Conservation (phyloP, 202 grass and related monocot genomes). For the Eragrostis tef region DNA sequence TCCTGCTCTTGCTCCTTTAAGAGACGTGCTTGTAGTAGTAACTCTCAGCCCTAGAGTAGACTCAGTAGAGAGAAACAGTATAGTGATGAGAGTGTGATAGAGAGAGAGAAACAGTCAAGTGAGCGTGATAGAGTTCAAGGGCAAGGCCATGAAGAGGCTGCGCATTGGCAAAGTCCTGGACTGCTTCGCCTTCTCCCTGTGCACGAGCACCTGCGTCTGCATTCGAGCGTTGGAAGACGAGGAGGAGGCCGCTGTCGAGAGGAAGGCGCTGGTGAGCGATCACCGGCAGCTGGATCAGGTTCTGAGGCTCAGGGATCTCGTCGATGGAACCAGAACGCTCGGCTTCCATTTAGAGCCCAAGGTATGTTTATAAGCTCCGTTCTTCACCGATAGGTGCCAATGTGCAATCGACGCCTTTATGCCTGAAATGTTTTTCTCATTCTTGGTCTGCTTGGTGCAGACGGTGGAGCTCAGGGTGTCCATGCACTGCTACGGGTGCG, state of each 20-base stretch:
- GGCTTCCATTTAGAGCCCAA: constrained; percentile 65
- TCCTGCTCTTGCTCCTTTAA: not conserved
- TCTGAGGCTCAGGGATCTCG: constrained; percentile 55
- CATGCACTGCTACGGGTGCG: constrained; percentile 83
- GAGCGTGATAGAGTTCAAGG: not conserved
- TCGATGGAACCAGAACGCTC: constrained; percentile 50
- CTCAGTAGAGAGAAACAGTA: not conserved
- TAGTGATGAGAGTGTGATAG: not conserved
- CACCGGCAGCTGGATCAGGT: constrained; percentile 51
- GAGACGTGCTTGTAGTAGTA: not conserved
- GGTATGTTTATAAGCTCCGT: constrained; percentile 15
- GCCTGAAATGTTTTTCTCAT: not conserved
- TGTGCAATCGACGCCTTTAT: not conserved
- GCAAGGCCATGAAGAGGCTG: constrained; percentile 54
- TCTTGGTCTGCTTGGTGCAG: constrained; percentile 29
- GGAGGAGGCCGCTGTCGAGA: constrained; percentile 52
- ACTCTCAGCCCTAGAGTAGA: not conserved
- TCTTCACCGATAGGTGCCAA: not conserved
- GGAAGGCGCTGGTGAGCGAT: constrained; percentile 54
- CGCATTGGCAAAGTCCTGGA: constrained; percentile 54
- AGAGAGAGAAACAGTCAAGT: not conserved
- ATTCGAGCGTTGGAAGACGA: constrained; percentile 31
- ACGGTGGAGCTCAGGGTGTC: constrained; percentile 86
- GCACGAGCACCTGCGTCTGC: constrained; percentile 47
- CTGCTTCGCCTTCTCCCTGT: constrained; percentile 52